Conservation (phyloP, 768 basidiomycete species). For the Clathrus columnatus region DNA sequence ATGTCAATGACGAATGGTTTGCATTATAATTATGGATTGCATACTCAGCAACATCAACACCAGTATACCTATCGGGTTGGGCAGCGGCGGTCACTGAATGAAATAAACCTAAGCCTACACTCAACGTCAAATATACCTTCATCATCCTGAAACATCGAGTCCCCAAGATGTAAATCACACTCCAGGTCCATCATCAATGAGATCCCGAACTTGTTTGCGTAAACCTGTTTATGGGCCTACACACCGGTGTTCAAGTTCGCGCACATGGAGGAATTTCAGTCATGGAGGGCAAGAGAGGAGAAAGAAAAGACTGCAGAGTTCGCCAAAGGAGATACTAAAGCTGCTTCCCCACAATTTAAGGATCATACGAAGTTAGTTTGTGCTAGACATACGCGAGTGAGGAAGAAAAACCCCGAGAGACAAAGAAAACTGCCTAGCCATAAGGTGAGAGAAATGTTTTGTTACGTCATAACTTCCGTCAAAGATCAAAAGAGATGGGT, state of each 20-base stretch:
- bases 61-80: not conserved
- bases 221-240: constrained; percentile 81
- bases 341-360: constrained; percentile 81
- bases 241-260: constrained; percentile 71
- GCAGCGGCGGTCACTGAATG: constrained; percentile 4
- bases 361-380: constrained; percentile 88
- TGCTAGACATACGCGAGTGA: constrained; percentile 76
- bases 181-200: constrained; percentile 4
- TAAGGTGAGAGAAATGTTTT: constrained; percentile 68
- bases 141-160: constrained; percentile 2
- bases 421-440: constrained; percentile 88
- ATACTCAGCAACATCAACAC: constrained; percentile 1
- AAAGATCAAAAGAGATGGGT: constrained; percentile 81
- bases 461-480: no score
- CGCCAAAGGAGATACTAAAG: constrained; percentile 87
- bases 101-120: not conserved
- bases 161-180: constrained; percentile 1
- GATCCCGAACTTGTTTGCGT: constrained; percentile 4
- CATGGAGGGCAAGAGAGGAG: constrained; percentile 67
- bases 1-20: constrained; percentile 7
- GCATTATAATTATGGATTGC: constrained; percentile 2
- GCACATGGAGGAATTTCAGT: constrained; percentile 60
- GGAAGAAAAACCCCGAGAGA: constrained; percentile 79
- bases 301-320: constrained; percentile 79
- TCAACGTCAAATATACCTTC: constrained; percentile 6